phyloP scores from a whole-genome alignment of 352 stramenopile species.

The Phytophthora tentaculata region DNA sequence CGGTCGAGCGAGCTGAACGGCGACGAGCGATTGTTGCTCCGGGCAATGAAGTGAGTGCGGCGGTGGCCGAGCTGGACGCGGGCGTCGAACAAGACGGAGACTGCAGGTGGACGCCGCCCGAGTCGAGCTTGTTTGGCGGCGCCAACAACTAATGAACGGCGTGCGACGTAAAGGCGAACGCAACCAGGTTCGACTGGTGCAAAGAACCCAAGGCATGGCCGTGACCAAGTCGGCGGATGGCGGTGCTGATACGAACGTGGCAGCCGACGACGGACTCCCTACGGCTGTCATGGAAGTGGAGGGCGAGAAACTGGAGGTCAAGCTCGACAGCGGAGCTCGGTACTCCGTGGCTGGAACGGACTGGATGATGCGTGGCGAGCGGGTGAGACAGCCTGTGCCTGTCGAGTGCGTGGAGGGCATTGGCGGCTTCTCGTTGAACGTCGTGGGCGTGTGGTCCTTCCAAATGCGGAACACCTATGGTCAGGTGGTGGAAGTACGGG shows the following conservation, averaged over 20 bases:
- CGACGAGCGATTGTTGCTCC: too few relatives aligned
- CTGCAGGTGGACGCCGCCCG: too few relatives aligned
- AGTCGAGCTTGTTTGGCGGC: too few relatives aligned
- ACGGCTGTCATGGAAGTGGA: background rate
- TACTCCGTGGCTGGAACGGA: background rate
- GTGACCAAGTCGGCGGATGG: too few relatives aligned
- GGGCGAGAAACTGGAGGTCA: background rate
- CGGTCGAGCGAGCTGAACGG: too few relatives aligned
- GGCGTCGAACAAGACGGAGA: too few relatives aligned
- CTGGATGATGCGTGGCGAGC: background rate
- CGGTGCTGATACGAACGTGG: background rate
- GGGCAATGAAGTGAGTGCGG: too few relatives aligned
- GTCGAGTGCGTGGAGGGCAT: conserved; percentile 4
- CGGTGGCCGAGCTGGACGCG: too few relatives aligned
- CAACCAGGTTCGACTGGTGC: background rate
- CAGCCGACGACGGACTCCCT: background rate
- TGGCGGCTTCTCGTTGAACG: conserved; percentile 1
- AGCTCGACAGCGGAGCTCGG: background rate
- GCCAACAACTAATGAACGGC: too few relatives aligned
- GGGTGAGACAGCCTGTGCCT: background rate
- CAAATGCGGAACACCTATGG: background rate
- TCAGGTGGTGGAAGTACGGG: background rate
- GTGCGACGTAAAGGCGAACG: background rate
- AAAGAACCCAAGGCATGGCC: background rate
- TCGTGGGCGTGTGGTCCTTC: background rate